phyloP scores from a whole-genome alignment of 2,329 filamentous ascomycete genomes.

The Penicillium sp. region DNA sequence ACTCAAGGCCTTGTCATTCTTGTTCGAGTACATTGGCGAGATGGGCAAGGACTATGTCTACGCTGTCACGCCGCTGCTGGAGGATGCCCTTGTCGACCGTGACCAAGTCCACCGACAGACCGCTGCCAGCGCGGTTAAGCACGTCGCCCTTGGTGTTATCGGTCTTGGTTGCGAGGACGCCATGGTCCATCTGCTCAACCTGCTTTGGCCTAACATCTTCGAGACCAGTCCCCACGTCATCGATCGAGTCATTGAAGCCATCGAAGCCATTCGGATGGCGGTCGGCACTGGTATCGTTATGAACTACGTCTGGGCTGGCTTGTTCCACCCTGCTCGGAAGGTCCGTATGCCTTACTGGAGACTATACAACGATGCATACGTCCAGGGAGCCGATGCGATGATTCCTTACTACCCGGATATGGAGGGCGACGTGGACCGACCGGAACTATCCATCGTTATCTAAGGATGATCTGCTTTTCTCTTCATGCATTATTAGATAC shows the following conservation, averaged over 20 bases:
- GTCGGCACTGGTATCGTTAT: conserved; percentile 89
- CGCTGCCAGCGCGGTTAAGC: conserved; percentile 93
- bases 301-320: conserved; percentile 97
- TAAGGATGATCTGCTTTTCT: conserved; percentile 44
- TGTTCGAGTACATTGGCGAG: conserved; percentile 99
- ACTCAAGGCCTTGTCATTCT: conserved; percentile 91
- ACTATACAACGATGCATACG: conserved; percentile 95
- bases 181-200: conserved; percentile 95
- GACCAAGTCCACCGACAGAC: conserved; percentile 98
- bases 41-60: conserved; percentile 99
- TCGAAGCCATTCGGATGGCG: conserved; percentile 91
- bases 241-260: conserved; percentile 94
- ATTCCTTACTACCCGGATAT: conserved; percentile 92
- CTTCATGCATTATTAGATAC: conserved; percentile 23
- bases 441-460: conserved; percentile 79
- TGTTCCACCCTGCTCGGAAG: conserved; percentile 96
- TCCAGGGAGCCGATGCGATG: conserved; percentile 89
- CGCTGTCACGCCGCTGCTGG: conserved; percentile 89
- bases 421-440: conserved; percentile 74
- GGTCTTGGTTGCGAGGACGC: conserved; percentile 96
- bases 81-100: conserved; percentile 94
- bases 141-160: conserved; percentile 95
- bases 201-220: conserved; percentile 95
- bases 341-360: conserved; percentile 94
- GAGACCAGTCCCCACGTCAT: conserved; percentile 98